phyloP scores from a whole-genome alignment of 139 green algal species.

The Astrephomene gubernaculifera region DNA sequence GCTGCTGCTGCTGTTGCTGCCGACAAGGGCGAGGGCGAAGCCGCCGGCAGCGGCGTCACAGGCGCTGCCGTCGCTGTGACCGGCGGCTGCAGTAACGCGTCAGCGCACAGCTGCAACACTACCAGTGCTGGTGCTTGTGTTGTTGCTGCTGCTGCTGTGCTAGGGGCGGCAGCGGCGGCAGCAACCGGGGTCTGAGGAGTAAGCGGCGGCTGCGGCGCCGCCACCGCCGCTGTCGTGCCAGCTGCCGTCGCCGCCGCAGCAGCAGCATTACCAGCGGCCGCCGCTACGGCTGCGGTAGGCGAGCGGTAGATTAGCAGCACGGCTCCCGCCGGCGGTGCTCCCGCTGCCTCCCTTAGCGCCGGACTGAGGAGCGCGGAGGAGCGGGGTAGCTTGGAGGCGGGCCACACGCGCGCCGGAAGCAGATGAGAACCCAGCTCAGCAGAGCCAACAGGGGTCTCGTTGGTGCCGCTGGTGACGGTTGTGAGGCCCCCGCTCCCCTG shows the following conservation, averaged over 20 bases:
- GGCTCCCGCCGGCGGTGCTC: slow-evolving; percentile 28
- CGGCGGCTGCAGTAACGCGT: slow-evolving; percentile 19
- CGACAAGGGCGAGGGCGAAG: no score
- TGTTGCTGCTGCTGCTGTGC: not conserved
- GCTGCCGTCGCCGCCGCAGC: not conserved
- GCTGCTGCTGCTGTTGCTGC: no score
- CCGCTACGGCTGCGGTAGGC: not conserved
- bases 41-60: slow-evolving; percentile 1
- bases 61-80: not conserved
- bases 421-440: not conserved
- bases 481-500: not conserved
- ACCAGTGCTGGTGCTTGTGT: not conserved
- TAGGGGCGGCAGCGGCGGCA: not conserved
- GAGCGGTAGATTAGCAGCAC: slow-evolving; percentile 40
- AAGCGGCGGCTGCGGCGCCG: not conserved
- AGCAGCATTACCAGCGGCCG: not conserved
- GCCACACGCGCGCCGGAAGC: slow-evolving; percentile 54
- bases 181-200: no score
- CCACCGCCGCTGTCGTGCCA: not conserved
- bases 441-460: not conserved
- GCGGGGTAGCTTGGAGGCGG: slow-evolving; percentile 38
- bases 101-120: slow-evolving; percentile 40
- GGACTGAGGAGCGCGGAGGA: slow-evolving; percentile 27
- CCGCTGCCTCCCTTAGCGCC: slow-evolving; percentile 38
- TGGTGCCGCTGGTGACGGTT: not conserved